Percentiles rank a stretch among this genome's conserved stretches.
These are phyloP conservation scores for Azolla pinnata DNA, from an alignment of 75 land plant species.

Conservation along the genomic window DNA sequence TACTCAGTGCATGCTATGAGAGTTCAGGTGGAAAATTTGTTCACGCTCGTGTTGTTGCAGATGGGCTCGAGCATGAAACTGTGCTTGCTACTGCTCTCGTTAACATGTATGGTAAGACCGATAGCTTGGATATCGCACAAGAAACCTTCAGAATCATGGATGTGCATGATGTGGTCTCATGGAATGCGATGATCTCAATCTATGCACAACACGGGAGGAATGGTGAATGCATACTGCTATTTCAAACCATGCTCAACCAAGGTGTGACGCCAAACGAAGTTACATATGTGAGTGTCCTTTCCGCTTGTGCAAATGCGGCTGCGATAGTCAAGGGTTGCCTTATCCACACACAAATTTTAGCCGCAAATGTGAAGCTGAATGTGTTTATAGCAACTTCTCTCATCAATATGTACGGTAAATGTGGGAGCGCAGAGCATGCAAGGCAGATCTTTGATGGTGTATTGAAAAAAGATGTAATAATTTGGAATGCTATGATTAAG, in stretches of 20 bases:
- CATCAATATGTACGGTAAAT: slow-evolving; percentile 41
- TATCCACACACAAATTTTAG: slow-evolving; percentile 28
- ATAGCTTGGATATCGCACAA: slow-evolving; percentile 15
- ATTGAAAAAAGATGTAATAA: slow-evolving; percentile 34
- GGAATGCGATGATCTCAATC: slow-evolving; percentile 1
- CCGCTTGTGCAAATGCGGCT: slow-evolving; percentile 13
- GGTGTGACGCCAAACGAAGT: slow-evolving; percentile 13
- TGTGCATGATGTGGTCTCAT: slow-evolving; percentile 6
- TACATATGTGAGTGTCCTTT: slow-evolving; percentile 13
- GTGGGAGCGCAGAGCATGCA: slow-evolving; percentile 37
- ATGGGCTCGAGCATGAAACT: neutral
- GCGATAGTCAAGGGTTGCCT: slow-evolving; percentile 17
- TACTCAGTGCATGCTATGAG: slow-evolving; percentile 1
- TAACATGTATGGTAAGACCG: slow-evolving; percentile 26
- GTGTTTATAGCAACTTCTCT: slow-evolving; percentile 25
- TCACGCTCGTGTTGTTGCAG: neutral
- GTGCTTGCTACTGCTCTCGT: slow-evolving; percentile 11
- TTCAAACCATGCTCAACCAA: slow-evolving; percentile 12
- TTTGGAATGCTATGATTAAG: slow-evolving; percentile 80
- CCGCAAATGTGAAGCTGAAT: slow-evolving; percentile 22
- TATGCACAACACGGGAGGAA: neutral
- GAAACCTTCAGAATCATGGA: slow-evolving; percentile 4
- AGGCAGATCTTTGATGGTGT: slow-evolving; percentile 14
- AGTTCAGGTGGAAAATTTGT: neutral
- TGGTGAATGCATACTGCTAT: neutral